phyloP scores from a whole-genome alignment of 345 rosid species.

The Syzygium aromaticum region DNA sequence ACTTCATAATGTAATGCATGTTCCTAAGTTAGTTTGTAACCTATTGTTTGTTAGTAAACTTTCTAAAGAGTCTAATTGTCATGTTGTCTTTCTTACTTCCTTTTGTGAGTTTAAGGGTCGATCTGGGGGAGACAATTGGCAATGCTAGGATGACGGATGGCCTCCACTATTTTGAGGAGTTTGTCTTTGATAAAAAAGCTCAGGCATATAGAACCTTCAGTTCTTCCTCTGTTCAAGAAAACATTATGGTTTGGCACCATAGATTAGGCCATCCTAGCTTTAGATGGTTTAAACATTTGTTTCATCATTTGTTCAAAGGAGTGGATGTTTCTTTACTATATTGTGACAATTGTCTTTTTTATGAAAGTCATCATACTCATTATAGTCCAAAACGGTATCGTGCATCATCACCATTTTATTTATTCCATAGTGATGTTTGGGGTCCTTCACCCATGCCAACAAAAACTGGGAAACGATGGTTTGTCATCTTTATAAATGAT shows the following conservation, averaged over 20 bases:
- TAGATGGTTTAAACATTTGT: background rate
- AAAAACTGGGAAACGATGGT: rapidly evolving
- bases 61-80: background rate
- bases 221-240: background rate
- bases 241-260: background rate
- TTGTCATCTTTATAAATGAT: background rate
- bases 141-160: background rate
- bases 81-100: background rate
- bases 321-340: background rate
- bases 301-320: background rate
- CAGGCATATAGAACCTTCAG: rapidly evolving
- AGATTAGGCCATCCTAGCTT: background rate
- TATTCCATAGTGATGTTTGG: background rate
- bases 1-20: background rate
- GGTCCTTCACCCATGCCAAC: background rate
- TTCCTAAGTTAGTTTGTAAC: background rate
- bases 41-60: background rate
- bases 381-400: rapidly evolving
- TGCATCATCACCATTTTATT: background rate
- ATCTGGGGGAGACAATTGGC: background rate
- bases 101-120: background rate
- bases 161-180: background rate
- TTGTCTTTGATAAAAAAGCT: background rate
- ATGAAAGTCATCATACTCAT: background rate
- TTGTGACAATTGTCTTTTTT: background rate